Percentiles rank a stretch among this genome's conserved stretches.
These are phyloP conservation scores for Pseudonitzschia multistriata DNA, from an alignment of 108 stramenopile species.

Conservation along the genomic window DNA sequence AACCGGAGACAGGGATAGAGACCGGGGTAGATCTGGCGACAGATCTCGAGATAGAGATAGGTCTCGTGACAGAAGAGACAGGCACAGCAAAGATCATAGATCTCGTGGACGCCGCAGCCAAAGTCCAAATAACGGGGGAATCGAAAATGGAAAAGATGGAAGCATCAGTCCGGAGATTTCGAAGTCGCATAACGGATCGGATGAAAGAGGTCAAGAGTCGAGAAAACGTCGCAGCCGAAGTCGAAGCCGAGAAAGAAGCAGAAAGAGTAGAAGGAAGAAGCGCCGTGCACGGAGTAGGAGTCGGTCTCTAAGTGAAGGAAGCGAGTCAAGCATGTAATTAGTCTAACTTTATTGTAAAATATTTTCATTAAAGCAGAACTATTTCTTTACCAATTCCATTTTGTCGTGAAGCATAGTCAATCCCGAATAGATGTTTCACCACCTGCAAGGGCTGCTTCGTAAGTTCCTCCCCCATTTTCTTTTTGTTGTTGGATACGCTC, in stretches of 20 bases:
- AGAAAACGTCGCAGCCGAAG: conserved; percentile 42
- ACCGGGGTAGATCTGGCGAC: conserved; percentile 34
- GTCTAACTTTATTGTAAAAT: conserved; percentile 1
- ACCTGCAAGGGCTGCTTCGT: conserved; percentile 19
- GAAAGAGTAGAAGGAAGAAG: conserved; percentile 42
- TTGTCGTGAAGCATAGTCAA: not conserved
- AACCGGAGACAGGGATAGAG: conserved; percentile 26
- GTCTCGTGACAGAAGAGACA: conserved; percentile 34
- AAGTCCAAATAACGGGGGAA: conserved; percentile 25
- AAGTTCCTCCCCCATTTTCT: conserved; percentile 6
- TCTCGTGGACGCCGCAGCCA: conserved; percentile 29
- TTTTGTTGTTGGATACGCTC: conserved; percentile 30
- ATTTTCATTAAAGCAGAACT: not conserved
- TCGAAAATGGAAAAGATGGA: conserved; percentile 9
- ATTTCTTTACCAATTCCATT: not conserved
- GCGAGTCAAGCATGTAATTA: conserved; percentile 8
- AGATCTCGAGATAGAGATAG: conserved; percentile 29
- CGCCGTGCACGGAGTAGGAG: conserved; percentile 34
- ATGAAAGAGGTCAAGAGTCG: conserved; percentile 16
- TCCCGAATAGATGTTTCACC: conserved; percentile 4
- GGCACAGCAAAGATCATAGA: conserved; percentile 29
- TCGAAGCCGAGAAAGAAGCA: conserved; percentile 24
- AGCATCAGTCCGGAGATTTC: conserved; percentile 12
- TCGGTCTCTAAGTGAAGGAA: conserved; percentile 26
- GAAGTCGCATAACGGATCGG: conserved; percentile 16